phyloP scores from a whole-genome alignment of 192 early-diverging fungal species.

The Jimgerdemannia lactiflua region DNA sequence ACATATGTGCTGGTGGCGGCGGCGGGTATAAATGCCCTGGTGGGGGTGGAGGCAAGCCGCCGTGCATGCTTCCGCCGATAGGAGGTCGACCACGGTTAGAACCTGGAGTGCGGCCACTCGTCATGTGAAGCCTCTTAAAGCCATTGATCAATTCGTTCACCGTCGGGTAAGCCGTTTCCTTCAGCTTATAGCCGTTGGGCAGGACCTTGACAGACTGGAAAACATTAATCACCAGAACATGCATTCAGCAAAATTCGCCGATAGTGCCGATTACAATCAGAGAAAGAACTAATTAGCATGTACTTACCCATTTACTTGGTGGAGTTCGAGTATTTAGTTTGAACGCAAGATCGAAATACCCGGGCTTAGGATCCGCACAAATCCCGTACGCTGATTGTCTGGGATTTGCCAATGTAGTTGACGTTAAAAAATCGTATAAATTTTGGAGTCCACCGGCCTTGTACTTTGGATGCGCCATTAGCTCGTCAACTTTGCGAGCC shows the following conservation, averaged over 20 bases:
- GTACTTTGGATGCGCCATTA: conserved; percentile 77
- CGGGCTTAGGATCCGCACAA: conserved; percentile 63
- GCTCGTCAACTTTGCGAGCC: conserved; percentile 61
- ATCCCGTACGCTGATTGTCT: conserved; percentile 83
- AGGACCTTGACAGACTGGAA: conserved; percentile 56
- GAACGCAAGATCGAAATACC: conserved; percentile 74
- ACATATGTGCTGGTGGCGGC: conserved; percentile 30
- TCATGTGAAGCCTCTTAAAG: conserved; percentile 70
- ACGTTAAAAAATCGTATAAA: conserved; percentile 55
- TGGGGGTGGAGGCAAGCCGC: conserved; percentile 14
- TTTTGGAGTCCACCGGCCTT: conserved; percentile 53
- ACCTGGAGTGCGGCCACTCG: conserved; percentile 13
- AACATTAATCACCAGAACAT: conserved; percentile 9
- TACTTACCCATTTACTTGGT: conserved; percentile 59
- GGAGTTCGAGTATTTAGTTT: conserved; percentile 66
- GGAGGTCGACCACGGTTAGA: not conserved
- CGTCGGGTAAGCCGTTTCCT: conserved; percentile 62
- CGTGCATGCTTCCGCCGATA: conserved; percentile 20
- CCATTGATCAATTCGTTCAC: conserved; percentile 71
- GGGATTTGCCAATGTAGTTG: conserved; percentile 52
- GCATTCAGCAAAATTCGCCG: too few species aligned
- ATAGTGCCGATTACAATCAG: too few species aligned
- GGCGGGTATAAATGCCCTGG: conserved; percentile 24
- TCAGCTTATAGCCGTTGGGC: conserved; percentile 74
- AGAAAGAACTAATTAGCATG: not conserved